Evolutionary conservation across 345 rosid species (phyloP), one percentile per base, ranked within the genome.

Genomic region (Syzygium aromaticum): DNA sequence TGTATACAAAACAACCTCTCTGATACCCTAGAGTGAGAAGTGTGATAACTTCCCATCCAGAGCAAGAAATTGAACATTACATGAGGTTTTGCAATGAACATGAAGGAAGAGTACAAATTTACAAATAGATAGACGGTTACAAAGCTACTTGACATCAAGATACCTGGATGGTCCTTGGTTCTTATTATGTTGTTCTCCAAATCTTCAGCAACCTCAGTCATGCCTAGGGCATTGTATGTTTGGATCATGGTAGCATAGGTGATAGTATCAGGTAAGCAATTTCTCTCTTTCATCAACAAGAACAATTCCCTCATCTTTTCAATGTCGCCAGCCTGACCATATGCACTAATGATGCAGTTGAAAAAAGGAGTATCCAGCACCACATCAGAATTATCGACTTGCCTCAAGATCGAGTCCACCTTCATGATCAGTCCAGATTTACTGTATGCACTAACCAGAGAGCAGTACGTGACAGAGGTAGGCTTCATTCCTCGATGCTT

Each of bases 401-500:
- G 98, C 89, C 95, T 94, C 86, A 92, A 91, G 88, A 93, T 90
- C 4, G 97, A 95, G 90, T 94, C 97, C 85, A 95, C 94, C 91
- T 92, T 95, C 88, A 49, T 86, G 7, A 90, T 88, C 64, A 90
- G 91, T 86, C 98, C 94, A 38, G 93, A 94, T 94, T 91, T 91
- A 85, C 93, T 87, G 87, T 94, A 94, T 51, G 95, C 96, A 87
- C 92, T 90, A 49, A 95, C 95, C 86, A 96, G 94, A 59, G 98
- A 93, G 88, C 96, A 96, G 84, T 95, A 96, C 3, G 98, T 97
- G 54, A 95, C 88, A 43, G 93, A 91, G 90, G 92, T 94, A 11
- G 98, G 98, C 91, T 97, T 97, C 92, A 94, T 92, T 82, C 99
- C 98, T 53, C 28, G 91, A 92, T 94, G 93, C 90, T 95, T 97